Evolutionary conservation across 495 filamentous ascomycete genomes (phyloP).

Genomic region (Penicillium pulvis): DNA sequence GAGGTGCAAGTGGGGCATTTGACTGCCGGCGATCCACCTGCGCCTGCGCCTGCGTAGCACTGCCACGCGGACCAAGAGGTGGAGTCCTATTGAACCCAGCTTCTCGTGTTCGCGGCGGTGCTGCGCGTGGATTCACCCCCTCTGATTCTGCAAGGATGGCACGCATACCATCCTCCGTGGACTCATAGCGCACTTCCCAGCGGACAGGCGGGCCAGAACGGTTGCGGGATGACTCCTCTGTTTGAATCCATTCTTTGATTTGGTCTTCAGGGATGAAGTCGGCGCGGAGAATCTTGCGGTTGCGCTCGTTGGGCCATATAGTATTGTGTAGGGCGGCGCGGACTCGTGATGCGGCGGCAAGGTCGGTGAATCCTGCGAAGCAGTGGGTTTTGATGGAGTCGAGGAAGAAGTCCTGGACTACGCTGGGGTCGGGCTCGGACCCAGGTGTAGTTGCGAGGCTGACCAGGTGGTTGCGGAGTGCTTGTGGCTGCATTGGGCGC

Average conservation of each 20-base stretch:
- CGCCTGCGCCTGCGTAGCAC: conserved; percentile 23
- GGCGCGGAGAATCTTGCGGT: conserved; percentile 81
- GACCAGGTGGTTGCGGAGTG: conserved; percentile 67
- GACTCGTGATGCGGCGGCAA: conserved; percentile 74
- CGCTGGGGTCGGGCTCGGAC: conserved; percentile 46
- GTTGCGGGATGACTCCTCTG: conserved; percentile 57
- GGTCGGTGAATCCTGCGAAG: conserved; percentile 68
- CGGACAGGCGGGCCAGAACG: conserved; percentile 52
- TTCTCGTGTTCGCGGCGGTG: conserved; percentile 26
- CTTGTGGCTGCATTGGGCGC: conserved; percentile 71
- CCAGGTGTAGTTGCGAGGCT: conserved; percentile 64
- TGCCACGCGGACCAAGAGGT: conserved; percentile 37
- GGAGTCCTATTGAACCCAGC: conserved; percentile 37
- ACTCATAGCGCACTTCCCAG: conserved; percentile 74
- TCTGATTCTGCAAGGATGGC: conserved; percentile 56
- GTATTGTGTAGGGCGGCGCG: conserved; percentile 74
- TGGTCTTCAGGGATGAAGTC: conserved; percentile 86
- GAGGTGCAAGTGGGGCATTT: conserved; percentile 18
- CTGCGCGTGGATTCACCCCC: conserved; percentile 28
- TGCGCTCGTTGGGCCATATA: conserved; percentile 85
- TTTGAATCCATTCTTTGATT: conserved; percentile 72
- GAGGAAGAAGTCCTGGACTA: conserved; percentile 71
- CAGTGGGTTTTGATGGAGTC: conserved; percentile 88
- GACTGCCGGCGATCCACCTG: conserved; percentile 27
- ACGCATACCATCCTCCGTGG: conserved; percentile 55